Evolutionary conservation across 192 early-diverging fungal genomes (phyloP).

Genomic region (Lobosporangium transversale): DNA sequence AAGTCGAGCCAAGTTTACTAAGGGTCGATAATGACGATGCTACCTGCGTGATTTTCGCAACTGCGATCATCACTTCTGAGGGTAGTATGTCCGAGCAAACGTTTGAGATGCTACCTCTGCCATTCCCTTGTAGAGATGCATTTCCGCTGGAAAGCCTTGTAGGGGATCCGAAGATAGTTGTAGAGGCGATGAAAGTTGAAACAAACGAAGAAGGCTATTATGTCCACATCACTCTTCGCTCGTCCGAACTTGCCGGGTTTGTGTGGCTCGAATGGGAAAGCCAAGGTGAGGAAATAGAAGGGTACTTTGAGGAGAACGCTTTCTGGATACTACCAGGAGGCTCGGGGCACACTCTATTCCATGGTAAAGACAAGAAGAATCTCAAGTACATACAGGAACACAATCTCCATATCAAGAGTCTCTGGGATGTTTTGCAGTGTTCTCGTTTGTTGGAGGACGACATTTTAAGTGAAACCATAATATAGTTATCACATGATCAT

Average conservation of each 20-base stretch:
- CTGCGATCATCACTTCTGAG: not conserved
- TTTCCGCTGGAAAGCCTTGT: slow-evolving; percentile 3
- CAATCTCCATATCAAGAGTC: slow-evolving; percentile 9
- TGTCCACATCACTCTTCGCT: slow-evolving; percentile 9
- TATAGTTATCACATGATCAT: no score
- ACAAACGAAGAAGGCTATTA: not conserved
- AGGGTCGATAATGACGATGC: not conserved
- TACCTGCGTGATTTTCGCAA: not conserved
- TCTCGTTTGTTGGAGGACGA: not conserved
- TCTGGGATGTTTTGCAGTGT: slow-evolving; percentile 6
- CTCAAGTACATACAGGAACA: not conserved
- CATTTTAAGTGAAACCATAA: not conserved
- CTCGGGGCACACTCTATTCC: not conserved
- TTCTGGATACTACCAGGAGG: slow-evolving; percentile 25
- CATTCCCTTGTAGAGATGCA: slow-evolving; percentile 10
- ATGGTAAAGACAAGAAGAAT: not conserved
- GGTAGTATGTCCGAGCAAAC: not conserved
- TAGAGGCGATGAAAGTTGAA: not conserved
- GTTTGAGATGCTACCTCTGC: slow-evolving; percentile 25
- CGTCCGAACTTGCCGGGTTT: slow-evolving; percentile 11
- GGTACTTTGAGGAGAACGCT: slow-evolving; percentile 32
- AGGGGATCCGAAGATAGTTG: not conserved
- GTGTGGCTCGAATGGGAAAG: slow-evolving; percentile 32
- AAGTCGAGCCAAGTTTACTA: not conserved
- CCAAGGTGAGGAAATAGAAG: slow-evolving; percentile 3